phyloP scores from a whole-genome alignment of 2,329 filamentous ascomycete genomes.

The Davidsoniella neocaledoniae region DNA sequence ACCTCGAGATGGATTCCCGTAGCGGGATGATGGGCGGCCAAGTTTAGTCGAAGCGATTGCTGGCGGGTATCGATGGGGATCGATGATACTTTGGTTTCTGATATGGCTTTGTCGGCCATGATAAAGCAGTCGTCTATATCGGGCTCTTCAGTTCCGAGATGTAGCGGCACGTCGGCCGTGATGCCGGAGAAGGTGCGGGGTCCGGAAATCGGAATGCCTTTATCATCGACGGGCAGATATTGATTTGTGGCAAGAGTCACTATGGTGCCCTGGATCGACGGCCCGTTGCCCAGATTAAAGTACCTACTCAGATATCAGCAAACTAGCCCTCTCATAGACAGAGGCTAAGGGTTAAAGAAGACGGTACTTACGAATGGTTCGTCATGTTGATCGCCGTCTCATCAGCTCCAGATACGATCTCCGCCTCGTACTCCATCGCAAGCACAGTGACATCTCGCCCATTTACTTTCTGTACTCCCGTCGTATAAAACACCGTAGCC shows the following conservation, averaged over 20 bases:
- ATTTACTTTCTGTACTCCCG: constrained; percentile 46
- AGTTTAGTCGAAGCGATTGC: constrained; percentile 45
- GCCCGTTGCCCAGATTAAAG: constrained; percentile 43
- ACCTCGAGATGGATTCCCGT: constrained; percentile 72
- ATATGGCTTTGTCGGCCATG: constrained; percentile 38
- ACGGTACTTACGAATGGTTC: constrained; percentile 52
- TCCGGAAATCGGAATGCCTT: constrained; percentile 55
- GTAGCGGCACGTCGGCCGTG: constrained; percentile 50
- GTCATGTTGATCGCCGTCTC: constrained; percentile 89
- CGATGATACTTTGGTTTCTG: constrained; percentile 23
- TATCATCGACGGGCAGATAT: constrained; percentile 58
- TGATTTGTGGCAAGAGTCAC: constrained; percentile 49
- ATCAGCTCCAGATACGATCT: constrained; percentile 60
- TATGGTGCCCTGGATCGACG: constrained; percentile 36
- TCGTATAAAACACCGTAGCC: constrained; percentile 60
- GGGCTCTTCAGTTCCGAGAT: constrained; percentile 51
- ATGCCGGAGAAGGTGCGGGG: constrained; percentile 50
- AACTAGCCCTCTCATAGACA: neutral
- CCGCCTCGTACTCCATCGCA: constrained; percentile 78
- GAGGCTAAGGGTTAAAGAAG: neutral
- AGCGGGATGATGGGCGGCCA: constrained; percentile 55
- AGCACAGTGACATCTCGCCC: constrained; percentile 53
- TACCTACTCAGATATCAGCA: constrained; percentile 23
- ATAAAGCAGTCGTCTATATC: constrained; percentile 87
- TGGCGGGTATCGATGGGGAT: constrained; percentile 50